Percentiles rank a stretch among this genome's conserved stretches.
Evolutionary conservation across 768 basidiomycete genomes (phyloP).

Genomic region (Tricholoma sp.): DNA sequence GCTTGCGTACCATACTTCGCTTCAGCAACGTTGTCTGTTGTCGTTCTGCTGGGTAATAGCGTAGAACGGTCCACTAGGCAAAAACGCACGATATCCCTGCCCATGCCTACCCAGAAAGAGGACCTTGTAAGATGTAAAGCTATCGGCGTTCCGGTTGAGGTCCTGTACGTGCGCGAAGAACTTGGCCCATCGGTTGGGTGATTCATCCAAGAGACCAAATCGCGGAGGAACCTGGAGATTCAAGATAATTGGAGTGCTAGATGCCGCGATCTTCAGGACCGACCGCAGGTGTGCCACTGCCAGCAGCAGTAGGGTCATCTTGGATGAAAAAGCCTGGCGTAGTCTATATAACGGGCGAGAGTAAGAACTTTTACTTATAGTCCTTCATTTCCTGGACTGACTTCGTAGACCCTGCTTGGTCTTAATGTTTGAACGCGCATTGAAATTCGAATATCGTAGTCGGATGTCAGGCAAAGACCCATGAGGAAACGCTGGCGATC

Average conservation of each 20-base stretch:
- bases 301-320: conserved; percentile 25
- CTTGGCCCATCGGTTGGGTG: conserved; percentile 43
- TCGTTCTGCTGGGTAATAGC: background rate
- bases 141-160: conserved; percentile 40
- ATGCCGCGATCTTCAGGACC: conserved; percentile 5
- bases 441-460: background rate
- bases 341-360: conserved; percentile 14
- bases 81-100: conserved; percentile 60
- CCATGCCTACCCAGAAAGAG: conserved; percentile 69
- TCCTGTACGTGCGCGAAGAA: conserved; percentile 35
- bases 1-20: conserved; percentile 50
- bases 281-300: conserved; percentile 27
- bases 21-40: conserved; percentile 62
- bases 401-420: background rate
- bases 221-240: conserved; percentile 42
- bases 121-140: conserved; percentile 49
- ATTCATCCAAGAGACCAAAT: conserved; percentile 55
- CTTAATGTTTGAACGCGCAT: background rate
- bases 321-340: conserved; percentile 41
- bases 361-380: background rate
- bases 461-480: too few relatives aligned
- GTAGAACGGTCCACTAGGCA: background rate
- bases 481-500: too few relatives aligned
- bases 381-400: background rate
- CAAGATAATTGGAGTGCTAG: background rate